Evolutionary conservation across 139 green algal genomes (phyloP), one percentile per base, ranked within the genome.

Genomic region (Protoeuglena noctilucae): DNA sequence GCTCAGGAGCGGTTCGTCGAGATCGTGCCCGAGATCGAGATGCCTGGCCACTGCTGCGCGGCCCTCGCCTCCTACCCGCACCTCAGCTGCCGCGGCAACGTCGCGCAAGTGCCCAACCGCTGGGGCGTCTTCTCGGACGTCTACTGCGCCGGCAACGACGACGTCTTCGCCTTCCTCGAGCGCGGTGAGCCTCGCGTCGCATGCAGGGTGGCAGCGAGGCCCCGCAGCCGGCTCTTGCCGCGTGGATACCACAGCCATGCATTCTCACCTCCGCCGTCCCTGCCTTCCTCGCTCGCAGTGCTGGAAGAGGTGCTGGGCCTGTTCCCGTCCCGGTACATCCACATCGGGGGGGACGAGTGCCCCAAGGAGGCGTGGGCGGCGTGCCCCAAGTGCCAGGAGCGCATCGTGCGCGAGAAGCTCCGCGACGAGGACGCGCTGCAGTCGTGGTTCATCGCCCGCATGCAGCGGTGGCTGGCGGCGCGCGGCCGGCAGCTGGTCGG

Each of bases 301-400:
- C 55, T 85, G 46, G 56, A 57, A 3, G 73, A 80, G 57, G 65
- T 79, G n/a, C 51, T 67, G 4, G 52, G 55, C 18, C 56, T 80
- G 27, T 85, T 85, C 56, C 77, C 77, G 51, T 70, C 58, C 48
- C 18, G 30, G 1, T 79, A 77, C 52, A 60, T 85, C 6, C 77
- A 85, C 57, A 76, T 85, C 6, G 77, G 77, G 14, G 77, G 70
- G 4, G 77, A 85, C 31, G 73, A 85, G 70, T 72, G 66, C 55
- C 75, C 72, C 24, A 83, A 80, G 63, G 52, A 54, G 9, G 34
- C 34, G 34, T 43, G 34, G 34, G 7, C 34, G 34, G 9, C 9
- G 9, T 43, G 34, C 34, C 9, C 7, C 9, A 7, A 12, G 9
- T 43, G 34, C 34, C 34, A 43, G 34, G 34, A 7, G 34, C 34